phyloP scores from a whole-genome alignment of 495 filamentous ascomycete genomes.

The Rhypophila decipiens region DNA sequence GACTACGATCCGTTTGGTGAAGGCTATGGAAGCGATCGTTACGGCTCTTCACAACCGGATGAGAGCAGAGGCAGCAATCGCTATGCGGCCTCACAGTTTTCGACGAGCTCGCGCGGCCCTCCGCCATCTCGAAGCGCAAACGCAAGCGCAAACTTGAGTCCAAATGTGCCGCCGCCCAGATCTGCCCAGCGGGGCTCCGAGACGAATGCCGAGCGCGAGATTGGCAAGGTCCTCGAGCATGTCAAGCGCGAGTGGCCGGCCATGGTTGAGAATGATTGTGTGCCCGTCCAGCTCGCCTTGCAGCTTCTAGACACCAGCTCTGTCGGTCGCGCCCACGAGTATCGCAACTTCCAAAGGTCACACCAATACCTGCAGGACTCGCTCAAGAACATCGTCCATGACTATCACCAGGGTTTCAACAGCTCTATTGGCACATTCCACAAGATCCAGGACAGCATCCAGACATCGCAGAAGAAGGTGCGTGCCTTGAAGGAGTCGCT shows the following conservation, averaged over 20 bases:
- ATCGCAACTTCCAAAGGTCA: slow-evolving; percentile 72
- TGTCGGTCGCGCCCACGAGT: slow-evolving; percentile 80
- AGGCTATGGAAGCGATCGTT: slow-evolving; percentile 36
- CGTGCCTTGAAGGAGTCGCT: slow-evolving; percentile 76
- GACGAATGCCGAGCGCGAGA: slow-evolving; percentile 41
- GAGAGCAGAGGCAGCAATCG: neutral
- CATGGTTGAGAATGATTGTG: slow-evolving; percentile 79
- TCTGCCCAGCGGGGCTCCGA: slow-evolving; percentile 28
- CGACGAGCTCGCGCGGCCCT: slow-evolving; percentile 19
- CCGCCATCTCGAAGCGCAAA: slow-evolving; percentile 5
- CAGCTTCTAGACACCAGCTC: slow-evolving; percentile 92
- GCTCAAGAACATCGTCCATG: slow-evolving; percentile 92
- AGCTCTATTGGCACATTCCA: slow-evolving; percentile 98
- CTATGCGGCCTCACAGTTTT: neutral
- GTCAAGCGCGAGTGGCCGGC: slow-evolving; percentile 87
- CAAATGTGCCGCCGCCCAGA: slow-evolving; percentile 21
- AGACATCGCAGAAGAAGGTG: slow-evolving; percentile 77
- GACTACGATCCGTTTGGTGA: slow-evolving; percentile 43
- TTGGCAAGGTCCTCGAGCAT: slow-evolving; percentile 45
- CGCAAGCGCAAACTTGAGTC: neutral
- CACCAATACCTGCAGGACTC: slow-evolving; percentile 83
- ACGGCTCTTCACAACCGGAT: slow-evolving; percentile 17
- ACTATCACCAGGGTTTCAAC: slow-evolving; percentile 98
- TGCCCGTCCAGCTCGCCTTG: slow-evolving; percentile 87
- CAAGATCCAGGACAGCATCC: slow-evolving; percentile 92